Conservation (phyloP, 2,329 filamentous ascomycete genomes). For the Cordyceps javanica region DNA sequence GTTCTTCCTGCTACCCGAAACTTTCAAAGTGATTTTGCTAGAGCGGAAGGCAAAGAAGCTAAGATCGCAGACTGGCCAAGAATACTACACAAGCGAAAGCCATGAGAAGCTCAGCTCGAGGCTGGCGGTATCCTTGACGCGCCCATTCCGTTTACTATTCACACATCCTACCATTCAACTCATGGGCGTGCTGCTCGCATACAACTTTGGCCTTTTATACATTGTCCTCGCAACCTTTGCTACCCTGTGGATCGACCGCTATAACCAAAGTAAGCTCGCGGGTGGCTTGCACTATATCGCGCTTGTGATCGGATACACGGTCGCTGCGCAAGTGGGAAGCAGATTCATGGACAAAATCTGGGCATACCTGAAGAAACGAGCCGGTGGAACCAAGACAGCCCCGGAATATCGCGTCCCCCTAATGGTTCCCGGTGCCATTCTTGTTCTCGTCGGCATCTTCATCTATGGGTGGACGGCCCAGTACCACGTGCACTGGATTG, state of each 20-base stretch:
- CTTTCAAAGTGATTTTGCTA: constrained; percentile 59
- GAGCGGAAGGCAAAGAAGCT: constrained; percentile 4
- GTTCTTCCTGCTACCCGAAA: constrained; percentile 47
- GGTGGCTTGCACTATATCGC: constrained; percentile 46
- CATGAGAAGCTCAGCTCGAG: not conserved
- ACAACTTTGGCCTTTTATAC: constrained; percentile 45
- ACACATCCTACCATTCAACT: constrained; percentile 42
- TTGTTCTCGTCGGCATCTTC: constrained; percentile 31
- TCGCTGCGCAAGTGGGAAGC: constrained; percentile 31
- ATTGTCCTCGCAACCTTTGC: constrained; percentile 49
- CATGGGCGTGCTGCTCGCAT: constrained; percentile 37
- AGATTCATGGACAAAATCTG: constrained; percentile 34
- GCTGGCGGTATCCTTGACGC: not conserved
- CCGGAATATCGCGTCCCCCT: constrained; percentile 46
- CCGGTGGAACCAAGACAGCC: constrained; percentile 14
- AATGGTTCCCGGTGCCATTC: constrained; percentile 45
- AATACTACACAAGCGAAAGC: not conserved
- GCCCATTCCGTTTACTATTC: constrained; percentile 29
- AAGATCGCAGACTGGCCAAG: not conserved
- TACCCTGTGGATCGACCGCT: constrained; percentile 38
- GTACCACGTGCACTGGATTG: constrained; percentile 45
- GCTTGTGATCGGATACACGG: constrained; percentile 36
- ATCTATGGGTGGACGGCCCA: constrained; percentile 42
- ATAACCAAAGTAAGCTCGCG: constrained; percentile 36
- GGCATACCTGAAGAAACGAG: constrained; percentile 14